A percentile compares a stretch with the other conserved stretches of the same genome.
Conservation (phyloP, 768 basidiomycete species). For the Rhodotorula diobovata region DNA sequence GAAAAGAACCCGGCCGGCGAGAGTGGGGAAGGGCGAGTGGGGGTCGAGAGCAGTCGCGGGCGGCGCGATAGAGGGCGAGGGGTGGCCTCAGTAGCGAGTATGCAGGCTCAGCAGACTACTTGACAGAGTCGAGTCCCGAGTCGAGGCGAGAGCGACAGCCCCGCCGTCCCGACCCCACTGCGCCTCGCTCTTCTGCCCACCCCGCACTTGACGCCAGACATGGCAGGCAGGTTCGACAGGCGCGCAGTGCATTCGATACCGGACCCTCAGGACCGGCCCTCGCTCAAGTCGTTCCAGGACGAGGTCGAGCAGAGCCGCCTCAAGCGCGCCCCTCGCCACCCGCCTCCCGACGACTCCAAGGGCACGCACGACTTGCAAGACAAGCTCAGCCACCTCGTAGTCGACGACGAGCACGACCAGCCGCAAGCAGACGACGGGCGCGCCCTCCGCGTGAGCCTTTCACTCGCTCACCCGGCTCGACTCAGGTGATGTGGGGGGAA, state of each 20-base stretch:
- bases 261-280: conserved; percentile 4
- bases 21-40: too few relatives aligned
- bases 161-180: not conserved
- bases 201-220: not conserved
- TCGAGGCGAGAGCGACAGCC: not conserved
- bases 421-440: conserved; percentile 7
- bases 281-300: conserved; percentile 47
- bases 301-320: conserved; percentile 43
- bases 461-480: too few relatives aligned
- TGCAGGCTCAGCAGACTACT: too few relatives aligned
- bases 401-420: not conserved
- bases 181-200: not conserved
- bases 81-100: too few relatives aligned
- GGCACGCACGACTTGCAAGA: conserved; percentile 44
- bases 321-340: conserved; percentile 38
- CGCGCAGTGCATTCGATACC: not conserved
- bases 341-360: conserved; percentile 34
- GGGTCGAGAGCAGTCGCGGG: too few relatives aligned
- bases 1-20: too few relatives aligned
- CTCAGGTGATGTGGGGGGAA: not conserved
- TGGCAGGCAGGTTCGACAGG: conserved; percentile 5
- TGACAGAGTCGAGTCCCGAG: too few relatives aligned
- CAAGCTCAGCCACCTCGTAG: conserved; percentile 41
- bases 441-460: conserved; percentile 39
- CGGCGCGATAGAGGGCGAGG: too few relatives aligned